Evolutionary conservation across 2,329 filamentous ascomycete species (phyloP), one percentile per base, ranked within the genome.

Genomic region (Pseudogymnoascus sp.): DNA sequence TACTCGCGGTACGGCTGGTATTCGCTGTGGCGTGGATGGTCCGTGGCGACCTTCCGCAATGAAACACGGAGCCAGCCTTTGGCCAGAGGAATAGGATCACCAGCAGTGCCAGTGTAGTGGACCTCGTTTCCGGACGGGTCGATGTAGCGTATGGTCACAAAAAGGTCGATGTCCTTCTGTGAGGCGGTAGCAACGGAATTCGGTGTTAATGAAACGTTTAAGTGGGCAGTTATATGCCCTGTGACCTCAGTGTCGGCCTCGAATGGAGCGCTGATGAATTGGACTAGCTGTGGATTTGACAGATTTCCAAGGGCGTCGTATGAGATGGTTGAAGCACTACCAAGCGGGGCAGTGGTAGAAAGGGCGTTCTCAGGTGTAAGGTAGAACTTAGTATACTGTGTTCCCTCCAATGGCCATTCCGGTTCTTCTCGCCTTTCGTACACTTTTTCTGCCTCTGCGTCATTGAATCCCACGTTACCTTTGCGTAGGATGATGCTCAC

Each of bases 321-420:
- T 0, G 80, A 79, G 2, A 87, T 68, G 68, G 81, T 82, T 7
- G 42, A 26, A 23, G 71, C 26, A 23, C 26, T 12, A 8, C 12
- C 16, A 6, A 36, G n/a, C 21, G 62, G 34, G 4, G 63, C 51
- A n/a, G 26, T 61, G 1, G 62, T 66, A 7, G 63, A 63, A 3
- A 70, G 62, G 2, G 31, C 60, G 2, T 62, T 61, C 18, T 67
- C 63, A 86, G 74, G 2, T 0, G 80, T 83, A 12, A 90, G 79
- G 70, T 82, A 84, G 72, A 79, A 88, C 7, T 80, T 81, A 0
- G 80, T 86, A 70, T 89, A 90, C 64, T 81, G 71, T 1, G 87
- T 90, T 29, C 85, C 75, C 1, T 85, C 79, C 60, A 90, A 84
- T 0, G 87, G 88, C 87, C 87, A 91, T 60, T 84, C 83, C 4